A percentile compares a stretch with the other conserved stretches of the same genome.
These are phyloP conservation scores for Claviceps paspali DNA, from an alignment of 2,329 filamentous ascomycete species.

Conservation along the genomic window DNA sequence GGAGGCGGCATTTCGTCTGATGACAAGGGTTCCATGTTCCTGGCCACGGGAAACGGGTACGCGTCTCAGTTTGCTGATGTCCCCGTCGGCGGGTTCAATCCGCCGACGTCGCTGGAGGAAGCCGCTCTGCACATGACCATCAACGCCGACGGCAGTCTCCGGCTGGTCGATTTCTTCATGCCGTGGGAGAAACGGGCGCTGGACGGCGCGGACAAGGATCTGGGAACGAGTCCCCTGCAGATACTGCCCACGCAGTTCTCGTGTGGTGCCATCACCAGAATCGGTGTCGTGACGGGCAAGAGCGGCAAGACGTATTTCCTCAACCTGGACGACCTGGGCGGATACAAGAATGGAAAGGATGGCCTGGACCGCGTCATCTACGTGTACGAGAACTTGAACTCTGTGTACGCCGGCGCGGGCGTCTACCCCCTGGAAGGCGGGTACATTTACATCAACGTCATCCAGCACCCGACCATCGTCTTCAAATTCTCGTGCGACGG, in stretches of 20 bases:
- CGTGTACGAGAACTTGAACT: slow-evolving; percentile 27
- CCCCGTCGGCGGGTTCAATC: slow-evolving; percentile 22
- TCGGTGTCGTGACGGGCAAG: slow-evolving; percentile 35
- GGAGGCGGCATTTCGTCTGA: slow-evolving; percentile 25
- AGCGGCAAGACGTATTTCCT: slow-evolving; percentile 32
- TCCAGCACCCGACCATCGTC: slow-evolving; percentile 37
- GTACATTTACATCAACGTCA: slow-evolving; percentile 34
- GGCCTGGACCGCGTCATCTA: slow-evolving; percentile 28
- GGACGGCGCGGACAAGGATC: slow-evolving; percentile 34
- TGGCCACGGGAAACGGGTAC: slow-evolving; percentile 25
- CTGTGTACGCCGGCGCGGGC: slow-evolving; percentile 30
- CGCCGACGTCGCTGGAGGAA: slow-evolving; percentile 27
- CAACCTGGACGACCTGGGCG: slow-evolving; percentile 25
- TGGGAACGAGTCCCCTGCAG: slow-evolving; percentile 31
- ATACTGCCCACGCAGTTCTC: slow-evolving; percentile 25
- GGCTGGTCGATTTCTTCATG: slow-evolving; percentile 37
- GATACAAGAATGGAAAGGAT: slow-evolving; percentile 21
- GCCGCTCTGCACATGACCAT: slow-evolving; percentile 29
- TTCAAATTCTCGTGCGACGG: slow-evolving; percentile 41
- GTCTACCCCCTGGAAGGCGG: slow-evolving; percentile 33
- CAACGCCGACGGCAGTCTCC: slow-evolving; percentile 25
- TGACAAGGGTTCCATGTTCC: slow-evolving; percentile 24
- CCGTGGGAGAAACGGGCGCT: slow-evolving; percentile 34
- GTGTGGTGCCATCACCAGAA: slow-evolving; percentile 27
- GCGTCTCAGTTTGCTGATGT: slow-evolving; percentile 22